Evolutionary conservation across 768 basidiomycete species (phyloP), one percentile per base, ranked within the genome.

Genomic region (Hygrocybe punicea): DNA sequence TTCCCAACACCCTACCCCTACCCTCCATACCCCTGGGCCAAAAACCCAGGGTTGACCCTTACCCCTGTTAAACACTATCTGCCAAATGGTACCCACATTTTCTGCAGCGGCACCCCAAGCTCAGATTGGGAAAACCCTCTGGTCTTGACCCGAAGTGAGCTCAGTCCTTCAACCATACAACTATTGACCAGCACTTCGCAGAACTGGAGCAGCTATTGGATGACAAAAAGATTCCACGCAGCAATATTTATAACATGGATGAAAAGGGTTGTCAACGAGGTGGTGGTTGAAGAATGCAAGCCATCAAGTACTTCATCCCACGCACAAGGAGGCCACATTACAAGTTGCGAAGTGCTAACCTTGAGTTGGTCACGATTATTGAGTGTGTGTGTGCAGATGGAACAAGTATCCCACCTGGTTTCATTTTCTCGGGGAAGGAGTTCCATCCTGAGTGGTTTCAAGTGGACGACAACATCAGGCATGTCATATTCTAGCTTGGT

Each of bases 361-460:
- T 70, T 1, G 66, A 74, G 56, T 64, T 73, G 2, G 65, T 75
- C 29, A 75, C 72, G 0, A 56, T 75, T 42, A 65, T 76, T 34
- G 71, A 74, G 51, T 64, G 64, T 59, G 57, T 71, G 2, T 66
- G 61, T 34, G 69, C 72, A 0, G 69, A 72, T 55, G 71, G 73
- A 2, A 52, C 59, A 4, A 55, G 39, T 23, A 34, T 71, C 16
- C 33, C 44, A 14, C 69, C 71, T 1, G 58, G 62, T 6, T 68
- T 73, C 51, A 62, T 74, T 16, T 71, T 70, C 52, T 24, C 67
- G 2, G 69, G 69, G n/a, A 10, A 29, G 17, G 7, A 14, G 2
- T 23, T 19, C 6, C 16, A 42, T 21, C 40, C 40, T 16, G 40
- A 42, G 19, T 42, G 40, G 40, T 42, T 42, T 42, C 14, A 42